Percentiles rank a stretch among this genome's conserved stretches.
These are phyloP conservation scores for Skeletonema tropicum DNA, from an alignment of 108 stramenopile genomes.

Conservation along the genomic window DNA sequence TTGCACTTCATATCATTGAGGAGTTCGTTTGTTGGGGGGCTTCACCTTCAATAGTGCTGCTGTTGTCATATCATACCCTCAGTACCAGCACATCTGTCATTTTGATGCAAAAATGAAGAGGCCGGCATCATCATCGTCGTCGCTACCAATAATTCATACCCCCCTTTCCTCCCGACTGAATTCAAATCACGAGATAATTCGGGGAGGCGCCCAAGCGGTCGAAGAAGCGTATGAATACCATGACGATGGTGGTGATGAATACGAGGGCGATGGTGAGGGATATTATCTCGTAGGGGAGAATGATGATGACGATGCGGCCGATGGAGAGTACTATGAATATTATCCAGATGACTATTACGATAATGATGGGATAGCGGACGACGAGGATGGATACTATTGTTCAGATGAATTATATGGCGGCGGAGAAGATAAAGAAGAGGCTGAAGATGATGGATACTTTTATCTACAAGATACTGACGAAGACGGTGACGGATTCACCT, in stretches of 20 bases:
- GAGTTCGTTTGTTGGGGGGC: not conserved
- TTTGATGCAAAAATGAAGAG: not conserved
- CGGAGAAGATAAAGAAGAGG: not conserved
- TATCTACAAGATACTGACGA: not conserved
- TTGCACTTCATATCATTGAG: no score
- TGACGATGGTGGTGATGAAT: conserved; percentile 2
- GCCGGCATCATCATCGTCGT: conserved; percentile 1
- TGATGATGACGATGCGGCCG: not conserved
- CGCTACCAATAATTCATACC: not conserved
- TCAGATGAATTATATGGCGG: not conserved
- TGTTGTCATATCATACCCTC: not conserved
- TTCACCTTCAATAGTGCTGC: not conserved
- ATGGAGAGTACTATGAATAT: not conserved
- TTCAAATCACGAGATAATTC: not conserved
- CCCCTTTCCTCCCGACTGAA: not conserved
- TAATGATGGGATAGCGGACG: not conserved
- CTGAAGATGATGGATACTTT: not conserved
- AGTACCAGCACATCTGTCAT: no score
- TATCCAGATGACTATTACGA: not conserved
- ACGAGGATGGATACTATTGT: not conserved
- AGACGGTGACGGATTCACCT: not conserved
- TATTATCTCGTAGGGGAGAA: conserved; percentile 9
- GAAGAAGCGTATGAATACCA: not conserved
- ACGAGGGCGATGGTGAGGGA: conserved; percentile 9
- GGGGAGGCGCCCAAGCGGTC: not conserved